Evolutionary conservation across 2,329 filamentous ascomycete genomes (phyloP), one percentile per base, ranked within the genome.

Genomic region (Ascomycota sp.): DNA sequence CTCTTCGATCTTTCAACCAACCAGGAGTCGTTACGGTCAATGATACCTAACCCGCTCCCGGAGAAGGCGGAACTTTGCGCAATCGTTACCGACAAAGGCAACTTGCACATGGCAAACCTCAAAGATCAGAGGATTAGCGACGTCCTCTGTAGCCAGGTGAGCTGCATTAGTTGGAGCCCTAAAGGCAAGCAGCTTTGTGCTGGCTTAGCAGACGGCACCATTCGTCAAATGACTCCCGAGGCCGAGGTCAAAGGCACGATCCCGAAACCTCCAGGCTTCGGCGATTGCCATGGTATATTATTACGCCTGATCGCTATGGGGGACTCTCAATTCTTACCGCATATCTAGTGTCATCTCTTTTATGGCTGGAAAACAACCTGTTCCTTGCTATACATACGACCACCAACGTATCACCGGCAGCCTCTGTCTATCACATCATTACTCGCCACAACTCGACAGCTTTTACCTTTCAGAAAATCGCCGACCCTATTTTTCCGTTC

Each of bases 131-230:
- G 62, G 13, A 71, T 70, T 41, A 80, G 79, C 27, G 65, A 58
- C 40, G 59, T 45, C 1, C 59, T 92, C 40, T 80, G 75, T 46
- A 61, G 67, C 25, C 74, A 77, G 32, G 84, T 92, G 25, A 83
- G 75, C 48, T 89, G 78, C 46, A 67, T 81, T 6, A 76, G 79
- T 36, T 98, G 91, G 89, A 98, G 89, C 52, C 76, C 72, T 39
- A 81, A 76, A 49, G 89, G 89, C 32, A 98, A 92, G 51, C 86
- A 95, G 50, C 61, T 98, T 30, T 75, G 92, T 31, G 84, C 81
- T 42, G 89, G 91, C 11, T 61, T 89, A 43, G 72, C 64, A 6
- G 72, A 93, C 53, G 89, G 89, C 37, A 74, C 72, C 9, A 73
- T 77, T 34, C 67, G 68, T 36, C 84, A 93, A 51, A 76, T 95